Conservation (phyloP, 2,329 filamentous ascomycete species). For the Colletotrichum tamarilloi region DNA sequence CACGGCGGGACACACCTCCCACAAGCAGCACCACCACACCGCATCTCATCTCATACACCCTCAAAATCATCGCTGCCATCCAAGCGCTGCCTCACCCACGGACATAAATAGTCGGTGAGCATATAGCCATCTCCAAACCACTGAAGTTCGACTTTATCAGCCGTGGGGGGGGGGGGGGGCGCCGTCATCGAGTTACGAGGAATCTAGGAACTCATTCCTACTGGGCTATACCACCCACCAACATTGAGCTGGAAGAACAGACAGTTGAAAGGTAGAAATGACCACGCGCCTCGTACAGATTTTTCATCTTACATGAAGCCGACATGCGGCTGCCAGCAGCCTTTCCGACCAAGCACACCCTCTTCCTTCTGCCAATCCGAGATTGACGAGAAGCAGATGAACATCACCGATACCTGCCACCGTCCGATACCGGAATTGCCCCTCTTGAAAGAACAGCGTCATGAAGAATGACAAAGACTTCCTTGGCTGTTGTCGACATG, state of each 20-base stretch:
- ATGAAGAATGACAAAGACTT: neutral
- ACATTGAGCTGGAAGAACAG: neutral
- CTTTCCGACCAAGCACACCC: neutral
- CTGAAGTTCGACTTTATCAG: neutral
- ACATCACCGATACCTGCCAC: neutral
- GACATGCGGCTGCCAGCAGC: constrained; percentile 12
- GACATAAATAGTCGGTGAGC: constrained; percentile 23
- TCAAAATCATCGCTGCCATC: neutral
- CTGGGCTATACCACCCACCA: constrained; percentile 1
- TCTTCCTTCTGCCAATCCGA: neutral
- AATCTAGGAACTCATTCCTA: neutral
- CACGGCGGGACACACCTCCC: neutral
- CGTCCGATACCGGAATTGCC: neutral
- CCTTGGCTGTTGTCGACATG: neutral
- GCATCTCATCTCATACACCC: neutral
- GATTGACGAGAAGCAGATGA: neutral
- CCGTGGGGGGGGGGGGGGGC: constrained; percentile 1
- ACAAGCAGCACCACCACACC: neutral
- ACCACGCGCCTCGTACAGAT: neutral
- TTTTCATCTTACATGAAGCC: neutral
- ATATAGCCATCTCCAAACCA: neutral
- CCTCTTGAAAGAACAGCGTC: neutral
- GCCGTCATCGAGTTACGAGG: neutral
- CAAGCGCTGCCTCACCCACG: neutral
- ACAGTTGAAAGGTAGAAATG: neutral